Evolutionary conservation across 2,329 filamentous ascomycete genomes (phyloP).

Genomic region (Beauveria bassiana): DNA sequence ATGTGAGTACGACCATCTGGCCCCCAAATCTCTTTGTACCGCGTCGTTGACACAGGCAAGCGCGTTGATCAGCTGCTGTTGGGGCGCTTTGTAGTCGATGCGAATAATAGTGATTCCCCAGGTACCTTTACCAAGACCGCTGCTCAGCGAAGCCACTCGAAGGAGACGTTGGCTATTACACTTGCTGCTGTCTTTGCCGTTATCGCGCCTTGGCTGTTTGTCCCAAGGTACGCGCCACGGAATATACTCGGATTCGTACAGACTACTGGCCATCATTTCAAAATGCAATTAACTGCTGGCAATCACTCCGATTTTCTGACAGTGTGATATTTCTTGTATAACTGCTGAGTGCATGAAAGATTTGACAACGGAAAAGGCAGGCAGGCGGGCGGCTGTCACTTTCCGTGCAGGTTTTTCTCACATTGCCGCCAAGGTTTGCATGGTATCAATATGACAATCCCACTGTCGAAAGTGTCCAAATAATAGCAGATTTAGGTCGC

Average conservation of each 20-base stretch:
- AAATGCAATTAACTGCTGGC: not conserved
- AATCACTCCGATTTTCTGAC: too few species aligned
- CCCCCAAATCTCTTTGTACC: not conserved
- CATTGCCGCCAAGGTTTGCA: not conserved
- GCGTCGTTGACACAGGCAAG: conserved; percentile 2
- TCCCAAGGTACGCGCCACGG: not conserved
- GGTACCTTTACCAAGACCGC: not conserved
- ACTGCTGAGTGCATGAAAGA: not conserved
- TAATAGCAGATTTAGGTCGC: not conserved
- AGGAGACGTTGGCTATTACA: not conserved
- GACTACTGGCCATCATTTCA: not conserved
- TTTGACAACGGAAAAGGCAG: not conserved
- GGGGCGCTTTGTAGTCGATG: not conserved
- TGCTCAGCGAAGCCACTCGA: not conserved
- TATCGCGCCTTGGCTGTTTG: not conserved
- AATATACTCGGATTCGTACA: not conserved
- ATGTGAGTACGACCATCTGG: not conserved
- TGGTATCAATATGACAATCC: not conserved
- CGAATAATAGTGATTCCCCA: conserved; percentile 3
- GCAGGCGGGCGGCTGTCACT: not conserved
- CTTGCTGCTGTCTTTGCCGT: not conserved
- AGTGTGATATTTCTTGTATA: not conserved
- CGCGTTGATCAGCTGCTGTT: not conserved
- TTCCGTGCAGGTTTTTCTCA: not conserved
- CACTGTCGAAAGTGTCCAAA: not conserved